These are phyloP conservation scores for Castanea sativa DNA, from an alignment of 306 rosid species.

Conservation along the genomic window DNA sequence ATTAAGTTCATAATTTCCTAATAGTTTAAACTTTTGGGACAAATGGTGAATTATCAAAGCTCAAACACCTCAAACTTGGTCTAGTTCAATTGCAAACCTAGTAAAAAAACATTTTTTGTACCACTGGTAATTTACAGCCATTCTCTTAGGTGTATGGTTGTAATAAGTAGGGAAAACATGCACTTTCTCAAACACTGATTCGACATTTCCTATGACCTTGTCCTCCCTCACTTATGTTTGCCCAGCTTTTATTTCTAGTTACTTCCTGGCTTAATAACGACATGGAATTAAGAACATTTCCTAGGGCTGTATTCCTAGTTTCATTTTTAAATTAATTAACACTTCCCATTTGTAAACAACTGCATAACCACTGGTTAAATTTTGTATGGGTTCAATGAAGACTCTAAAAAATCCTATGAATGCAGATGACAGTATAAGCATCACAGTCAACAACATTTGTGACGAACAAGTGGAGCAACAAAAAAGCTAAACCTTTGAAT, in stretches of 20 bases:
- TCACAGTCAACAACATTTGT: constrained; percentile 1
- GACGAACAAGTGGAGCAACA: constrained; percentile 12
- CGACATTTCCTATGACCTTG: neutral
- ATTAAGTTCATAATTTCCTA: too few relatives aligned
- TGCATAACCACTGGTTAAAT: neutral
- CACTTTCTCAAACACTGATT: neutral
- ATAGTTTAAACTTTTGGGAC: too few relatives aligned
- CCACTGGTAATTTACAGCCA: neutral
- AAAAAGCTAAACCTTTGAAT: constrained; percentile 61
- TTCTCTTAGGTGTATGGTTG: neutral
- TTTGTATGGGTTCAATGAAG: neutral
- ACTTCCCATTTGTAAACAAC: neutral
- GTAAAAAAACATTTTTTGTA: too few relatives aligned
- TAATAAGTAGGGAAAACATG: neutral
- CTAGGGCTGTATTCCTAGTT: neutral
- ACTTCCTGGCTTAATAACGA: neutral
- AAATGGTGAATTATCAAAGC: neutral
- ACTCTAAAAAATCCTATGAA: neutral
- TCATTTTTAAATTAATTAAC: neutral
- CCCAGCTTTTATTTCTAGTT: neutral
- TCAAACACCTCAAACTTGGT: neutral
- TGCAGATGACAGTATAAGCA: neutral
- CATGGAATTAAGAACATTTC: neutral
- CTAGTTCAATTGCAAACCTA: too few relatives aligned
- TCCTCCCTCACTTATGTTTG: neutral